Evolutionary conservation across 352 stramenopile genomes (phyloP).

Genomic region (Phytophthora idaei): DNA sequence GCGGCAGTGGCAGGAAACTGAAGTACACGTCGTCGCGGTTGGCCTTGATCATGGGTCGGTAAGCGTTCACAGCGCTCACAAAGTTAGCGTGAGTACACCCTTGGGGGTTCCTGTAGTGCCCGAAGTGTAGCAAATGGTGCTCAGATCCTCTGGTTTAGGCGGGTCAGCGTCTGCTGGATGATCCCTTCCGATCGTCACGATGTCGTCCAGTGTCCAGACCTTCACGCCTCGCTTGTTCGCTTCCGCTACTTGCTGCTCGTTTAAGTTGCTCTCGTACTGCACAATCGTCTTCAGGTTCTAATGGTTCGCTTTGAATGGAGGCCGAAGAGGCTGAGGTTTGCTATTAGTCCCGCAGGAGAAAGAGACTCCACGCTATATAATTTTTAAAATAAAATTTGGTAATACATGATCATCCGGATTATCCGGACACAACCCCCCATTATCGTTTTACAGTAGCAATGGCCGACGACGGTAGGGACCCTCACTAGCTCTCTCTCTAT

Average conservation of each 20-base stretch:
- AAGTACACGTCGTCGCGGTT: constrained; percentile 88
- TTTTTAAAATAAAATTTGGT: no score
- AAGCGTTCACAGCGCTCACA: constrained; percentile 29
- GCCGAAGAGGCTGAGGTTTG: constrained; percentile 48
- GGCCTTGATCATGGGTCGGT: constrained; percentile 19
- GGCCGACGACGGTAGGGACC: background rate
- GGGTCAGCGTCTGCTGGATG: constrained; percentile 49
- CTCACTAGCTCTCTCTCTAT: background rate
- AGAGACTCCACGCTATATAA: background rate
- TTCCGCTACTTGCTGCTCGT: constrained; percentile 26
- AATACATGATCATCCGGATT: no score
- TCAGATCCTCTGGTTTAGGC: constrained; percentile 74
- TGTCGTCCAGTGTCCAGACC: constrained; percentile 42
- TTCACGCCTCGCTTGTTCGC: constrained; percentile 30
- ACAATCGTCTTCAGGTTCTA: constrained; percentile 44
- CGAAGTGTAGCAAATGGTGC: constrained; percentile 89
- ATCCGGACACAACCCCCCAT: background rate
- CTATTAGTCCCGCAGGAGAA: constrained; percentile 23
- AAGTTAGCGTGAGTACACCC: constrained; percentile 60
- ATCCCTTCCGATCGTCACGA: constrained; percentile 35
- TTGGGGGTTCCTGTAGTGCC: constrained; percentile 71
- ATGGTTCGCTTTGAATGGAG: constrained; percentile 24
- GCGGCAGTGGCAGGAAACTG: constrained; percentile 95
- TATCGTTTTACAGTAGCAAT: background rate
- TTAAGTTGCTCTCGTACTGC: constrained; percentile 46